Percentiles rank a stretch among this genome's conserved stretches.
Evolutionary conservation across 441 rosid genomes (phyloP).

Genomic region (Gossypium trilobum): DNA sequence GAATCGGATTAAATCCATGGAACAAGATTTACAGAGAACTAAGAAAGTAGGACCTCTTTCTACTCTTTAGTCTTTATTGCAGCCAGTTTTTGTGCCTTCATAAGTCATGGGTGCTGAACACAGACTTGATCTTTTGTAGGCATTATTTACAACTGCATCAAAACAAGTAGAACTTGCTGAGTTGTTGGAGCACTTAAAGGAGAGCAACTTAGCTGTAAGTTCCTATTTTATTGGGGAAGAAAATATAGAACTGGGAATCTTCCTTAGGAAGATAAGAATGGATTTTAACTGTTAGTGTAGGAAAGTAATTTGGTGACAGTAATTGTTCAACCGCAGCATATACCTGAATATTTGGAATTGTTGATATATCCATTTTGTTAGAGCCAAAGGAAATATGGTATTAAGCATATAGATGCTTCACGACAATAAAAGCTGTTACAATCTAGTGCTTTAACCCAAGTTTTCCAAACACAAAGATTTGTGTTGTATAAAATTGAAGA

Average conservation of each 20-base stretch:
- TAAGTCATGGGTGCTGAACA: background rate
- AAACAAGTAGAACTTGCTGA: slow-evolving; percentile 85
- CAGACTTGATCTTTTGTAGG: slow-evolving; percentile 37
- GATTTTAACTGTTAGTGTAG: background rate
- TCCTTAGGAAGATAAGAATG: background rate
- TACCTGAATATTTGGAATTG: background rate
- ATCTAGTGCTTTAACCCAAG: no score
- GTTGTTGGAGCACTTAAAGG: slow-evolving; percentile 64
- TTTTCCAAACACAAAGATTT: no score
- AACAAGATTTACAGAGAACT: slow-evolving; percentile 82
- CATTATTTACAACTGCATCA: slow-evolving; percentile 76
- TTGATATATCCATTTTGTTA: background rate
- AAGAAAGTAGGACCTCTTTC: slow-evolving; percentile 38
- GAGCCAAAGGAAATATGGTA: background rate
- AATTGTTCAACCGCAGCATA: background rate
- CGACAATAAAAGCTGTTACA: no score
- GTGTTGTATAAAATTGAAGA: no score
- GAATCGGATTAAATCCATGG: slow-evolving; percentile 71
- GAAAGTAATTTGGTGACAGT: background rate
- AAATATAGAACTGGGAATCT: background rate
- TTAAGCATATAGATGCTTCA: background rate
- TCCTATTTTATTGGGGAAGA: slow-evolving; percentile 5
- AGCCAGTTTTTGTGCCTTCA: background rate
- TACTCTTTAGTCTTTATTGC: background rate
- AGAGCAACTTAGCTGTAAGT: slow-evolving; percentile 48